Evolutionary conservation across 1,284 basidiomycete genomes (phyloP).

Genomic region (Ustilago shanxiensis): DNA sequence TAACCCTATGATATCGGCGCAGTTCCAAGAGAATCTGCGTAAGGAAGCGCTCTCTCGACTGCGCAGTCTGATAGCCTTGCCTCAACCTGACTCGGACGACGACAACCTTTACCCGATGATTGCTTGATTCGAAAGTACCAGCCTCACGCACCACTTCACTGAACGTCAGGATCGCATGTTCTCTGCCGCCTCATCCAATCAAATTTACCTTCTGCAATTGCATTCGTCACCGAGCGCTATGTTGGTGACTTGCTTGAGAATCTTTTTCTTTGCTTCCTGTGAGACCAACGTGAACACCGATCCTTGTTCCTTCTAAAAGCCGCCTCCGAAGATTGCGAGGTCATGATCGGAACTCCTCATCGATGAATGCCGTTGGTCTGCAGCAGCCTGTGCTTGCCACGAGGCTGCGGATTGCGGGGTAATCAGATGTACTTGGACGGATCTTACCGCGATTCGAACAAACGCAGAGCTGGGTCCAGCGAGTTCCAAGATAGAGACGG

Average conservation of each 20-base stretch:
- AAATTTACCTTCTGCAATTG: background rate
- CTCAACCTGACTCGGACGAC: slow-evolving; percentile 46
- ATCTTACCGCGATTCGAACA: background rate
- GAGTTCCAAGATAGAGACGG: background rate
- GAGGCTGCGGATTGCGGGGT: background rate
- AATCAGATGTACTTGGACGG: background rate
- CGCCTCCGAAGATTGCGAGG: background rate
- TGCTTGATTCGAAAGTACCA: slow-evolving; percentile 16
- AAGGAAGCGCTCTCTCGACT: slow-evolving; percentile 39
- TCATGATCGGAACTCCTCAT: background rate
- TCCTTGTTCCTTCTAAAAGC: background rate
- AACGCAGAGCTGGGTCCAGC: background rate
- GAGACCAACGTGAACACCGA: no score
- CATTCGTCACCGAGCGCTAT: background rate
- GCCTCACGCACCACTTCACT: background rate
- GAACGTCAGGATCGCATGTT: background rate
- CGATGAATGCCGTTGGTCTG: background rate
- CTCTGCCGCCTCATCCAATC: no score
- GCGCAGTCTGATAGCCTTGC: slow-evolving; percentile 31
- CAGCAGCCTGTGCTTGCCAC: background rate
- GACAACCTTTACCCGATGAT: slow-evolving; percentile 48
- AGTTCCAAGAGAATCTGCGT: slow-evolving; percentile 42
- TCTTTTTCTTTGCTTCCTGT: background rate
- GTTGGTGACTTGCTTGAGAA: no score
- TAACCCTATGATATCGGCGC: slow-evolving; percentile 45